phyloP scores from a whole-genome alignment of 2,329 filamentous ascomycete genomes.

The Calycina marina region DNA sequence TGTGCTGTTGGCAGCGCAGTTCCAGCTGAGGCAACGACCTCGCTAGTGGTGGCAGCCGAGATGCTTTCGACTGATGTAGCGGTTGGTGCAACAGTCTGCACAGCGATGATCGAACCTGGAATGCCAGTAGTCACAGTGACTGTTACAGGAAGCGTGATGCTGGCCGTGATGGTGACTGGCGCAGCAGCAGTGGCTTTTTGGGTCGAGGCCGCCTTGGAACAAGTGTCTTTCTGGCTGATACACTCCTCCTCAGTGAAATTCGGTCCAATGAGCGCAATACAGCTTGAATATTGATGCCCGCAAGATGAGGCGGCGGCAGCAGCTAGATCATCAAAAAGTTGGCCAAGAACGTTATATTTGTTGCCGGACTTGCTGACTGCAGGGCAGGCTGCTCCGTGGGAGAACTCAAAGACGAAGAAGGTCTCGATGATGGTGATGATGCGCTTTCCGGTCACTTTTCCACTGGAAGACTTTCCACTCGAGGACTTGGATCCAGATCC shows the following conservation, averaged over 20 bases:
- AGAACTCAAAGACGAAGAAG: constrained; percentile 14
- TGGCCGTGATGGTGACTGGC: constrained; percentile 6
- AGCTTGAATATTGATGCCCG: constrained; percentile 11
- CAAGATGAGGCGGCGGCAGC: constrained; percentile 12
- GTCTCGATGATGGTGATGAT: constrained; percentile 14
- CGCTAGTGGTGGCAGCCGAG: background rate
- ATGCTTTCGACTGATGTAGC: background rate
- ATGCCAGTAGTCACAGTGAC: background rate
- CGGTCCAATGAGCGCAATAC: constrained; percentile 10
- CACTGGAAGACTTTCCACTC: too few relatives aligned
- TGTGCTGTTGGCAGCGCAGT: too few relatives aligned
- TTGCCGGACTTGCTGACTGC: constrained; percentile 10
- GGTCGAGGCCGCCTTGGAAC: constrained; percentile 8
- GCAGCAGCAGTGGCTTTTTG: constrained; percentile 6
- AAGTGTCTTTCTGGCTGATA: constrained; percentile 9
- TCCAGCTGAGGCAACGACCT: background rate
- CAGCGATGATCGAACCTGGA: too few relatives aligned
- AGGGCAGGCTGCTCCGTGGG: constrained; percentile 12
- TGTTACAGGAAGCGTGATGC: background rate
- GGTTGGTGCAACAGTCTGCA: background rate
- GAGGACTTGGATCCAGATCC: too few relatives aligned
- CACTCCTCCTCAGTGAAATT: constrained; percentile 12
- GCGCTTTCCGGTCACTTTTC: constrained; percentile 4
- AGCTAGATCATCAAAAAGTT: constrained; percentile 13
- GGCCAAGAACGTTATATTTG: constrained; percentile 11